Percentiles rank a stretch among this genome's conserved stretches.
Conservation (phyloP, 2,329 filamentous ascomycete species). For the Arthrobotrys pseudoclavata region DNA sequence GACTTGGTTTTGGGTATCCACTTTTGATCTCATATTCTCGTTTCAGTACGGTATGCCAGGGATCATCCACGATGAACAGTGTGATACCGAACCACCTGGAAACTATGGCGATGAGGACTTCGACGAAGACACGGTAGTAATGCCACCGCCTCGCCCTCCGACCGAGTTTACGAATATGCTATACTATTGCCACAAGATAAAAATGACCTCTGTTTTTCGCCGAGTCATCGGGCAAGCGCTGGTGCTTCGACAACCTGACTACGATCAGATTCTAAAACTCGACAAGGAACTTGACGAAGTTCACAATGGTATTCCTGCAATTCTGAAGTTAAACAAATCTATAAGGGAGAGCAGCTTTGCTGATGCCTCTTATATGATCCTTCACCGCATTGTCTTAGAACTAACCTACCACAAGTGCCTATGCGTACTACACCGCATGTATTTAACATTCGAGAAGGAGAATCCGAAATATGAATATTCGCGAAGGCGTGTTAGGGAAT, state of each 20-base stretch:
- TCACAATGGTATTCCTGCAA: conserved; percentile 66
- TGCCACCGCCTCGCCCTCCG: conserved; percentile 68
- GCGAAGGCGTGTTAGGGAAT: conserved; percentile 27
- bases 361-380: conserved; percentile 68
- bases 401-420: conserved; percentile 69
- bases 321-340: conserved; percentile 66
- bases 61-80: conserved; percentile 69
- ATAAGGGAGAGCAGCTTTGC: conserved; percentile 68
- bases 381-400: conserved; percentile 70
- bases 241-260: conserved; percentile 64
- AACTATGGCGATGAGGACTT: conserved; percentile 71
- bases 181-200: conserved; percentile 68
- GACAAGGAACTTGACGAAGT: conserved; percentile 67
- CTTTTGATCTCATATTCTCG: conserved; percentile 70
- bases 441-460: conserved; percentile 60
- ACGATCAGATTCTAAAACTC: conserved; percentile 63
- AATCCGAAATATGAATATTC: conserved; percentile 52
- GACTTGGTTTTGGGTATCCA: conserved; percentile 69
- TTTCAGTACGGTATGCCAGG: conserved; percentile 71
- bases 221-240: conserved; percentile 68
- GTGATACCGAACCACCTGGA: conserved; percentile 68
- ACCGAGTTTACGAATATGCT: conserved; percentile 68
- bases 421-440: conserved; percentile 59
- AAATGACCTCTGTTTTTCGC: conserved; percentile 68
- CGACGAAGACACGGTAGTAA: conserved; percentile 68